A percentile compares a stretch with the other conserved stretches of the same genome.
phyloP scores from a whole-genome alignment of 163 green algal genomes.

The Prototheca cutis region DNA sequence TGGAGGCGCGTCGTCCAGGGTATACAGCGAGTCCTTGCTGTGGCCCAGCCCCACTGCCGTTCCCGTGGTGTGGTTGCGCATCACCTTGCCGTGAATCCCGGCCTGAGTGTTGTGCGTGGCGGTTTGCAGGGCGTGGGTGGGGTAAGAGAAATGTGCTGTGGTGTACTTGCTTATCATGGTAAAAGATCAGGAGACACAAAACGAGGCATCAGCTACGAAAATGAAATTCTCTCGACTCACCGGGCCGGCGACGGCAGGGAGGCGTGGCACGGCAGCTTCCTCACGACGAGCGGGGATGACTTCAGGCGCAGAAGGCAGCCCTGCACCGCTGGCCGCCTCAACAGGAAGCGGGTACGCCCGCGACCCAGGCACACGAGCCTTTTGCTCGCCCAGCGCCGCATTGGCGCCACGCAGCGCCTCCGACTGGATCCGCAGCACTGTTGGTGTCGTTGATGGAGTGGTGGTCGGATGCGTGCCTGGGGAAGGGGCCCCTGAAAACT shows the following conservation, averaged over 20 bases:
- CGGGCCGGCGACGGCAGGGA: neutral
- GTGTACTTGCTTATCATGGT: too few relatives aligned
- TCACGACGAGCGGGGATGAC: neutral
- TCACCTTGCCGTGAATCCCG: neutral
- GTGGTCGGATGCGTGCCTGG: neutral
- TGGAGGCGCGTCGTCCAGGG: conserved; percentile 15
- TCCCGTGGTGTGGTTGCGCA: neutral
- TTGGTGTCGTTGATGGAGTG: neutral
- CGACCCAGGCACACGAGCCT: neutral
- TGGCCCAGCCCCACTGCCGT: neutral
- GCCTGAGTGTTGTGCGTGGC: too few relatives aligned
- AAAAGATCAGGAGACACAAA: too few relatives aligned
- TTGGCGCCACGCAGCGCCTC: conserved; percentile 44
- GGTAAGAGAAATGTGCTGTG: too few relatives aligned
- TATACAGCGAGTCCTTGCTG: conserved; percentile 24
- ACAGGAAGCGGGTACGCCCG: neutral
- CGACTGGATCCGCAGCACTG: conserved; percentile 48
- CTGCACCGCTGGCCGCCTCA: conserved; percentile 17
- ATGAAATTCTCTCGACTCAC: too few relatives aligned
- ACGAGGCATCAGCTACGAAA: too few relatives aligned
- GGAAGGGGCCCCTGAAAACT: too few relatives aligned
- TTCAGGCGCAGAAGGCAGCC: too few relatives aligned
- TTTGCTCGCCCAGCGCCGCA: conserved; percentile 27
- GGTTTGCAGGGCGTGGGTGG: too few relatives aligned
- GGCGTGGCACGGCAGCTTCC: too few relatives aligned